Conservation (phyloP, 108 stramenopile genomes). For the Nitzschia putrida region DNA sequence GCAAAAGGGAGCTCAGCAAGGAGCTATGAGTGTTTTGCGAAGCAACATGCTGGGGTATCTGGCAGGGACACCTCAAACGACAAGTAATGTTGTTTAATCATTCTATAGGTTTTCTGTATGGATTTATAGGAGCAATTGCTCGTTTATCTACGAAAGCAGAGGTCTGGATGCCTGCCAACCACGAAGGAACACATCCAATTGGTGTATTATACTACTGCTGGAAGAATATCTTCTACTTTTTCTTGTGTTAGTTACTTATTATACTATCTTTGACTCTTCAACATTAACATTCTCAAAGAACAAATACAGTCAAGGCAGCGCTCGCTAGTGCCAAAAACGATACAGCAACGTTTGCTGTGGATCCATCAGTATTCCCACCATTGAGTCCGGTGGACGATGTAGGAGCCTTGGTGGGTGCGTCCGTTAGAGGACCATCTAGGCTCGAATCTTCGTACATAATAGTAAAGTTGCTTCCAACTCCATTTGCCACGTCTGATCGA, state of each 20-base stretch:
- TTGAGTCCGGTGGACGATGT: neutral
- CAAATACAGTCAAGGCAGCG: too few relatives aligned
- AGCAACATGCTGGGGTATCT: slow-evolving; percentile 33
- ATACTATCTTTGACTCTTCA: too few relatives aligned
- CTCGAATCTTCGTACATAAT: slow-evolving; percentile 16
- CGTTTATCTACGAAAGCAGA: too few relatives aligned
- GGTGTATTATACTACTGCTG: too few relatives aligned
- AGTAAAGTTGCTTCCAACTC: slow-evolving; percentile 33
- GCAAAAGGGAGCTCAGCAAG: slow-evolving; percentile 61
- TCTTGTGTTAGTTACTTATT: too few relatives aligned
- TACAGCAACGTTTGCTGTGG: neutral
- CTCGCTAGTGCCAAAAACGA: neutral
- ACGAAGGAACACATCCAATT: too few relatives aligned
- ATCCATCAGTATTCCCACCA: neutral
- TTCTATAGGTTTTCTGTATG: too few relatives aligned
- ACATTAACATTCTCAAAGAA: too few relatives aligned
- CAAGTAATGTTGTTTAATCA: too few relatives aligned
- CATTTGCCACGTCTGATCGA: slow-evolving; percentile 32
- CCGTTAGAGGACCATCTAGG: slow-evolving; percentile 5
- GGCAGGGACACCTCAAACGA: slow-evolving; percentile 18
- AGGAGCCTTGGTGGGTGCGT: neutral
- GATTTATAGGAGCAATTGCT: too few relatives aligned
- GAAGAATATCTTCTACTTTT: too few relatives aligned
- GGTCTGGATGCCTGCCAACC: too few relatives aligned
- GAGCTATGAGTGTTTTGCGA: slow-evolving; percentile 48